phyloP scores from a whole-genome alignment of 208 protist genomes.

The Perkinsela sp. region DNA sequence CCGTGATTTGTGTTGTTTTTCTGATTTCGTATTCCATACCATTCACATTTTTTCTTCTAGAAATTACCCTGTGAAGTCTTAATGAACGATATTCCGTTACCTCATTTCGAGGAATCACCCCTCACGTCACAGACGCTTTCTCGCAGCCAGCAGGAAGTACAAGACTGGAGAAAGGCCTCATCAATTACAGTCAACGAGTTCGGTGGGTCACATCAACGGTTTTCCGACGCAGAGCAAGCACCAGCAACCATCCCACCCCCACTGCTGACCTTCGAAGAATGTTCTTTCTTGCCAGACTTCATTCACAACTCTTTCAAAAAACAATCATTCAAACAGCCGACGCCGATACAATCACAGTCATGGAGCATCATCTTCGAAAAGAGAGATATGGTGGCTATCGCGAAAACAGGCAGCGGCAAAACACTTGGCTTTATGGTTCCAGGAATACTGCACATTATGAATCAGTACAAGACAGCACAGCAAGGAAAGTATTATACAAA shows the following conservation, averaged over 20 bases:
- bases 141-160: constrained; percentile 8
- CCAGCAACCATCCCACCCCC: constrained; percentile 5
- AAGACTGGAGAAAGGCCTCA: constrained; percentile 20
- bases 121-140: background rate
- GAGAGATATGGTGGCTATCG: constrained; percentile 52
- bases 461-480: constrained; percentile 34
- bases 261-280: constrained; percentile 6
- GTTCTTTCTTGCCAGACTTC: constrained; percentile 13
- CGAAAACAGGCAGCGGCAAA: constrained; percentile 72
- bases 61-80: no score
- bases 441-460: constrained; percentile 50
- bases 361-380: constrained; percentile 53
- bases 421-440: constrained; percentile 72
- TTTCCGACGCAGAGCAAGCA: background rate
- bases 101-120: background rate
- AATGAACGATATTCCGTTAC: background rate
- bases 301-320: constrained; percentile 44
- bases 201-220: background rate
- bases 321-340: constrained; percentile 31
- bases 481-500: constrained; percentile 12
- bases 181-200: constrained; percentile 23
- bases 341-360: constrained; percentile 58
- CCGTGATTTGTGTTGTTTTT: no score
- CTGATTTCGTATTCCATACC: no score
- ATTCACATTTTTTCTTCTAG: no score